Evolutionary conservation across 2,329 filamentous ascomycete species (phyloP), one percentile per base, ranked within the genome.

Genomic region (Calonectria naviculata): DNA sequence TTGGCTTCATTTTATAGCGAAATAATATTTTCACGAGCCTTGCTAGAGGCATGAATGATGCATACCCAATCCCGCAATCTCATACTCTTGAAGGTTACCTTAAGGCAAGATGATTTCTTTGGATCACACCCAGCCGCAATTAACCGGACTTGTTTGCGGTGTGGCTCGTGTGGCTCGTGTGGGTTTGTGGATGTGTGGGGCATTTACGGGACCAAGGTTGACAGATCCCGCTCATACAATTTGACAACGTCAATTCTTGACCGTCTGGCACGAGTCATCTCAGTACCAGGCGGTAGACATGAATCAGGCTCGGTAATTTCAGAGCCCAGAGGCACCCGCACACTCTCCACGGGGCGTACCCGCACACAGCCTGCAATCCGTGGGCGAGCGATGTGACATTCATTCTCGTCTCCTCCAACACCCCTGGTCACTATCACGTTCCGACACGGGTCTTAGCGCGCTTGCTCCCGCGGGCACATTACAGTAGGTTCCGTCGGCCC

Each of bases 401-500:
- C 24, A 29, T 38, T 58, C 49, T 64, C 44, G 38, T 56, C 24
- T 38, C 36, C 34, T 28, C 44, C 21, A n/a, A n/a, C n/a, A n/a
- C 46, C 62, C 60, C 61, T 24, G 47, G 62, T 47, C 52, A 36
- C 46, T 46, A 15, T 64, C 65, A 52, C 2, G 61, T 61, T 42
- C 44, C 42, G 46, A 65, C 62, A 52, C 56, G 63, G 62, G 54
- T 56, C 46, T 42, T 54, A 66, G 56, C 68, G 56, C 63, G 62
- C 68, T 70, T 70, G 46, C 54, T 66, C 58, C 68, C 54, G 68
- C n/a, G n/a, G 54, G 46, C 46, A 64, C 28, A 60, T 47, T 62
- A 63, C 31, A 56, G 61, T 58, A 65, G 44, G 47, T 63, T 61
- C 63, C 44, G 36, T 54, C 44, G 26, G 56, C 36, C 38, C 28